phyloP scores from a whole-genome alignment of 306 rosid species.

The Boehmeria nivea region DNA sequence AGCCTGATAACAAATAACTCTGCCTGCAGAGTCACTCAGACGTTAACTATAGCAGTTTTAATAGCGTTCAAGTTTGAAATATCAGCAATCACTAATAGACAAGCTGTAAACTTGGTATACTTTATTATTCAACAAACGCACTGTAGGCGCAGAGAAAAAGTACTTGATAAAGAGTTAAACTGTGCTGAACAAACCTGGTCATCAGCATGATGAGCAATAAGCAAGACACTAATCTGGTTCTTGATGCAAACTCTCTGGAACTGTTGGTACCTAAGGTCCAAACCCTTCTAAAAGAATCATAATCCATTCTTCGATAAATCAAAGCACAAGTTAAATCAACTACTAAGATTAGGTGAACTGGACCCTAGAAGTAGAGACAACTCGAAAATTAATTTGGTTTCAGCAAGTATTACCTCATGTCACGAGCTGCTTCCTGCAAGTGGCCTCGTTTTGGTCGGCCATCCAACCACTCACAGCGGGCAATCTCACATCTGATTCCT shows the following conservation, averaged over 20 bases:
- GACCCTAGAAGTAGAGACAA: no score
- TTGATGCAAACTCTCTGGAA: constrained; percentile 67
- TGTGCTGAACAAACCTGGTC: constrained; percentile 56
- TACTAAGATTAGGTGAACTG: no score
- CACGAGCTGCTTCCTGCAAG: constrained; percentile 94
- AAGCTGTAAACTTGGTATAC: no score
- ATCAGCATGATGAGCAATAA: constrained; percentile 89
- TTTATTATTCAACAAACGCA: no score
- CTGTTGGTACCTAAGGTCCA: constrained; percentile 52
- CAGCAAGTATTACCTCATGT: constrained; percentile 55
- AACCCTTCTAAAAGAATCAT: constrained; percentile 14
- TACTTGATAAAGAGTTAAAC: no score
- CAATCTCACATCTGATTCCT: constrained; percentile 80
- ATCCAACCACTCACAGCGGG: constrained; percentile 62
- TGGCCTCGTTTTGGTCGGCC: constrained; percentile 89
- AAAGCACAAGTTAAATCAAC: neutral
- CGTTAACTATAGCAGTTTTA: no score
- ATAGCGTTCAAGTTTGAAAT: no score
- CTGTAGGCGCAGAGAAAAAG: no score
- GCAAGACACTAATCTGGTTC: constrained; percentile 61
- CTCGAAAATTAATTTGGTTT: no score
- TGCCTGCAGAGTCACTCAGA: constrained; percentile 81
- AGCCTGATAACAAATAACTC: constrained; percentile 90
- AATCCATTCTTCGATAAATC: neutral
- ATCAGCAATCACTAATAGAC: no score